Evolutionary conservation across 2,329 filamentous ascomycete genomes (phyloP).

Genomic region (Pseudocercospora cruenta): DNA sequence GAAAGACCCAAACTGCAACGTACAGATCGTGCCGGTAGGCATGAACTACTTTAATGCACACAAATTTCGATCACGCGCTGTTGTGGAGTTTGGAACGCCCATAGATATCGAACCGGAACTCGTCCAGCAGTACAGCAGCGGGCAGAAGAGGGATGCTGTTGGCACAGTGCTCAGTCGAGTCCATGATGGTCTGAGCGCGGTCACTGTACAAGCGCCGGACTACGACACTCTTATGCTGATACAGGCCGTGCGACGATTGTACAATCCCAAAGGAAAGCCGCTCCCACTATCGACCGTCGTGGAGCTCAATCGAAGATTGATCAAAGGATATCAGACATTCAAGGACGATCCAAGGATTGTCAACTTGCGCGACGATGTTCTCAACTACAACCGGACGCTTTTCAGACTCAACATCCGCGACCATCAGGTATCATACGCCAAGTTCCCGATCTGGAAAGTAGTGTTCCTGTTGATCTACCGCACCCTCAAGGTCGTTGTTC

Average conservation of each 20-base stretch:
- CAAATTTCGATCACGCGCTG: conserved; percentile 94
- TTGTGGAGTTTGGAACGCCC: conserved; percentile 91
- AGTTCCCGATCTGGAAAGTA: conserved; percentile 76
- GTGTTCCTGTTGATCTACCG: conserved; percentile 79
- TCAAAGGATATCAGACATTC: conserved; percentile 89
- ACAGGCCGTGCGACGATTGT: conserved; percentile 88
- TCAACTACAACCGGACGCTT: conserved; percentile 84
- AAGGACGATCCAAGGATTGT: conserved; percentile 87
- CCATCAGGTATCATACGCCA: conserved; percentile 91
- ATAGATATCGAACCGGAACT: conserved; percentile 82
- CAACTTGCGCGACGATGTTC: conserved; percentile 72
- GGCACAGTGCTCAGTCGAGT: conserved; percentile 82
- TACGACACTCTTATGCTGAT: conserved; percentile 97
- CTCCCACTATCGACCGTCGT: conserved; percentile 89
- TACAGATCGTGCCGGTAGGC: conserved; percentile 94
- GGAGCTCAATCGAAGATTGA: conserved; percentile 87
- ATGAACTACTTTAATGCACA: conserved; percentile 99
- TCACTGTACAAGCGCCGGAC: conserved; percentile 89
- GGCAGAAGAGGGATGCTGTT: conserved; percentile 84
- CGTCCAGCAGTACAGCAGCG: conserved; percentile 81
- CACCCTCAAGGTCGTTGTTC: conserved; percentile 72
- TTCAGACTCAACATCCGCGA: conserved; percentile 85
- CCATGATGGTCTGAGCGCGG: conserved; percentile 79
- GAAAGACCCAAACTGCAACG: conserved; percentile 79
- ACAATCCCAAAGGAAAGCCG: conserved; percentile 93